phyloP scores from a whole-genome alignment of 352 stramenopile genomes.

The Thraustochytrium striatum region DNA sequence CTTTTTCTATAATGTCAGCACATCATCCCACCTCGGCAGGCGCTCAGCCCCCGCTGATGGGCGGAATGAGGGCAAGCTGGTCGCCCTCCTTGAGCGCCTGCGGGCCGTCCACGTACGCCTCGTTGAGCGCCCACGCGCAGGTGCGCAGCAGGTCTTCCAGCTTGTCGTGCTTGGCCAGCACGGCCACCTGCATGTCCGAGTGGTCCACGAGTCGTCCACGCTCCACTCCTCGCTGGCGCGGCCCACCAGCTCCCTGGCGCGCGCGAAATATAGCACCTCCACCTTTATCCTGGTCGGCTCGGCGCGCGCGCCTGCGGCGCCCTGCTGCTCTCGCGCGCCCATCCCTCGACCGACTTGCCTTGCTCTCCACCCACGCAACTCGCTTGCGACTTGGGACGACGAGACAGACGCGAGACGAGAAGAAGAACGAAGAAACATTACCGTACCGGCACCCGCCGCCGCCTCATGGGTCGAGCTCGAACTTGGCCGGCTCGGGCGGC shows the following conservation, averaged over 20 bases:
- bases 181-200: neutral
- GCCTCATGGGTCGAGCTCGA: no score
- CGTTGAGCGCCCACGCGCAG: constrained; percentile 41
- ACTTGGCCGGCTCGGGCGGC: no score
- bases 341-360: no score
- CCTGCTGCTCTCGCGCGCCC: no score
- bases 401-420: no score
- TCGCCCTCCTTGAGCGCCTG: neutral
- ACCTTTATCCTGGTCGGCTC: no score
- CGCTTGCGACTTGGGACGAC: no score
- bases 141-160: neutral
- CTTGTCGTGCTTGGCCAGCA: neutral
- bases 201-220: neutral
- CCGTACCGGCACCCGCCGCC: no score
- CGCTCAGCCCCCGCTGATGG: constrained; percentile 33
- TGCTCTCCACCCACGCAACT: no score
- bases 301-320: no score
- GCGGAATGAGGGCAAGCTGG: constrained; percentile 20
- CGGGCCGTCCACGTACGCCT: constrained; percentile 19
- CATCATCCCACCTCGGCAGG: neutral
- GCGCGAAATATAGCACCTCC: constrained; percentile 43
- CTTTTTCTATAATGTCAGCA: neutral
- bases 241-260: constrained; percentile 4
- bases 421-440: no score
- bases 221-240: neutral